A percentile compares a stretch with the other conserved stretches of the same genome.
phyloP scores from a whole-genome alignment of 1,284 basidiomycete genomes.

The Ceratobasidium sp. region DNA sequence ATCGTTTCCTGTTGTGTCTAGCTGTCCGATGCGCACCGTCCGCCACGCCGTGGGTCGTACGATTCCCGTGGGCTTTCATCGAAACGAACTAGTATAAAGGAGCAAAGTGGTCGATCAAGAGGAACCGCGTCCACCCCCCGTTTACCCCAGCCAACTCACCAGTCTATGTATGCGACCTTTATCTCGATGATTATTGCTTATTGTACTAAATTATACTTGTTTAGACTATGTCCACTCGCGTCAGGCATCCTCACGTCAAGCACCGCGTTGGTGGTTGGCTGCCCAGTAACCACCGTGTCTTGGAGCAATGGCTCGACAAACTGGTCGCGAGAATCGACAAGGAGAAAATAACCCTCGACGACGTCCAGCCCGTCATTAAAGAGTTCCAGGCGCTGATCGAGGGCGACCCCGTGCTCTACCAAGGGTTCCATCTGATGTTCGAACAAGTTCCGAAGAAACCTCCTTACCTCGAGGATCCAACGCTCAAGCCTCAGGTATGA shows the following conservation, averaged over 20 bases:
- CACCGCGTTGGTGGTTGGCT: constrained; percentile 43
- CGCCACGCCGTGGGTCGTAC: no score
- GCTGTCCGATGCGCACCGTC: no score
- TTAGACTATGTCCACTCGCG: neutral
- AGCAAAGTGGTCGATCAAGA: neutral
- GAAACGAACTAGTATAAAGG: neutral
- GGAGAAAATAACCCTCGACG: neutral
- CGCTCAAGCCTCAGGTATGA: constrained; percentile 14
- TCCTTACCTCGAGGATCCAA: constrained; percentile 36
- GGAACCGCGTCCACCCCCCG: neutral
- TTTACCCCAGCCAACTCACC: neutral
- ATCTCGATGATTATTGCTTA: neutral
- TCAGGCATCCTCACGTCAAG: neutral
- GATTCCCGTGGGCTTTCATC: no score
- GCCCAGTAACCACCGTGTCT: constrained; percentile 14
- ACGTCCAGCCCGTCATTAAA: constrained; percentile 21
- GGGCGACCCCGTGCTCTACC: constrained; percentile 16
- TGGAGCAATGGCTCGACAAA: constrained; percentile 21
- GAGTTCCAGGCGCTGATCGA: constrained; percentile 41
- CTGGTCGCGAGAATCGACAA: constrained; percentile 12
- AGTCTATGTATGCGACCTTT: neutral
- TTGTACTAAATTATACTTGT: neutral
- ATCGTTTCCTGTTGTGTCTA: no score
- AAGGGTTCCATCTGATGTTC: constrained; percentile 41
- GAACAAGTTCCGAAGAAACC: constrained; percentile 38